Evolutionary conservation across 306 rosid genomes (phyloP).

Genomic region (Vicia faba): DNA sequence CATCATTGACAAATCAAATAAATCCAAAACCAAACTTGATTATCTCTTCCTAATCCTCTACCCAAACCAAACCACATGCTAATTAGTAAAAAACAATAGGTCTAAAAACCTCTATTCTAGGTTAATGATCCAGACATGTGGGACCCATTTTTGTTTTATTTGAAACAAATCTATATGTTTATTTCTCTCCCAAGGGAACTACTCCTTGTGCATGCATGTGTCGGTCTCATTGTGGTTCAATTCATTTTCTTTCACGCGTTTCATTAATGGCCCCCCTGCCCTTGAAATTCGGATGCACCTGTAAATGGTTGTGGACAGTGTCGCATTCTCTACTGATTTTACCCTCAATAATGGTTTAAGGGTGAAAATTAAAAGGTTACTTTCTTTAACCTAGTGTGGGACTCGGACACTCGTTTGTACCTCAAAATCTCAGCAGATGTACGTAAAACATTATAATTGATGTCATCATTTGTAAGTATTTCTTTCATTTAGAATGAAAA

Average conservation of each 20-base stretch:
- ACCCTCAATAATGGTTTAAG: neutral
- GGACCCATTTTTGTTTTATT: slow-evolving; percentile 30
- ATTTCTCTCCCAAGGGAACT: neutral
- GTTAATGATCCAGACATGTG: neutral
- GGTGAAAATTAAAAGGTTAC: neutral
- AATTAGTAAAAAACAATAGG: neutral
- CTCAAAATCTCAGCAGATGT: no score
- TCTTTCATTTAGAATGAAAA: no score
- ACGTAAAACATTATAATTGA: no score
- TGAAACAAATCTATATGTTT: slow-evolving; percentile 1
- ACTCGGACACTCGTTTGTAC: no score
- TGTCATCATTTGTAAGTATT: no score
- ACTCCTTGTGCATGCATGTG: slow-evolving; percentile 4
- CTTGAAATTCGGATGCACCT: neutral
- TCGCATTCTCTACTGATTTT: neutral
- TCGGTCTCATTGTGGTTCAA: neutral
- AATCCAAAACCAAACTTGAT: slow-evolving; percentile 1
- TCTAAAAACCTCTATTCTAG: neutral
- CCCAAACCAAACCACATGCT: slow-evolving; percentile 12
- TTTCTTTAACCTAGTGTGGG: no score
- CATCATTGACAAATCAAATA: slow-evolving; percentile 4
- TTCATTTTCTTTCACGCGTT: slow-evolving; percentile 6
- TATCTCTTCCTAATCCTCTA: slow-evolving; percentile 33
- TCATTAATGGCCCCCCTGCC: neutral
- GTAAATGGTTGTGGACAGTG: neutral